Conservation (phyloP, 164 flowering plant species). For the Cinnamomum micranthum region DNA sequence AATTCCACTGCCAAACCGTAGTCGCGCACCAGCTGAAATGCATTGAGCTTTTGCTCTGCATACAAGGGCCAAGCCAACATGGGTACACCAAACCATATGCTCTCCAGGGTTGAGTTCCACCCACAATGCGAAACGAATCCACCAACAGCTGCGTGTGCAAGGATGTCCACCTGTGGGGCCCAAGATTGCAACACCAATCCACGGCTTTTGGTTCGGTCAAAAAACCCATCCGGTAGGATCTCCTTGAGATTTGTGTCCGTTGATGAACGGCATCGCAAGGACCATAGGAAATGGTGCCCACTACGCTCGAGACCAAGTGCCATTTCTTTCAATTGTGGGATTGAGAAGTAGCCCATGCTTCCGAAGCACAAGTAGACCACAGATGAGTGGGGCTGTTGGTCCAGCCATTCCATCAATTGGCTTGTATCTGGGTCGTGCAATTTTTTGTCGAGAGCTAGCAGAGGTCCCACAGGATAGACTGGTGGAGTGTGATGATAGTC, state of each 20-base stretch:
- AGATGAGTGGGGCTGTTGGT: slow-evolving; percentile 2
- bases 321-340: slow-evolving; percentile 21
- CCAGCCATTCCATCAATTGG: slow-evolving; percentile 10
- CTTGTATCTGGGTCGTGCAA: background rate
- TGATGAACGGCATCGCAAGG: background rate
- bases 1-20: slow-evolving; percentile 26
- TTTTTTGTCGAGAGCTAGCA: slow-evolving; percentile 3
- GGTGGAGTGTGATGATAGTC: slow-evolving; percentile 18
- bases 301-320: slow-evolving; percentile 8
- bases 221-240: slow-evolving; percentile 15
- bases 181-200: slow-evolving; percentile 14
- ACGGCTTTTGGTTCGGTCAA: slow-evolving; percentile 7
- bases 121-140: slow-evolving; percentile 18
- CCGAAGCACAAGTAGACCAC: slow-evolving; percentile 16
- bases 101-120: slow-evolving; percentile 17
- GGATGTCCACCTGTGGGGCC: slow-evolving; percentile 13
- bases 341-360: slow-evolving; percentile 3
- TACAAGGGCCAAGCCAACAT: slow-evolving; percentile 45
- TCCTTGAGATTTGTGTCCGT: slow-evolving; percentile 1
- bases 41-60: slow-evolving; percentile 49
- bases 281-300: slow-evolving; percentile 7
- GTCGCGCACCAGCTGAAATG: slow-evolving; percentile 36
- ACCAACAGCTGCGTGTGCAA: slow-evolving; percentile 8
- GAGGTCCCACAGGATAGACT: slow-evolving; percentile 28
- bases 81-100: slow-evolving; percentile 23